Evolutionary conservation across 331 rosid species (phyloP), one percentile per base, ranked within the genome.

Genomic region (Quercus phellos): DNA sequence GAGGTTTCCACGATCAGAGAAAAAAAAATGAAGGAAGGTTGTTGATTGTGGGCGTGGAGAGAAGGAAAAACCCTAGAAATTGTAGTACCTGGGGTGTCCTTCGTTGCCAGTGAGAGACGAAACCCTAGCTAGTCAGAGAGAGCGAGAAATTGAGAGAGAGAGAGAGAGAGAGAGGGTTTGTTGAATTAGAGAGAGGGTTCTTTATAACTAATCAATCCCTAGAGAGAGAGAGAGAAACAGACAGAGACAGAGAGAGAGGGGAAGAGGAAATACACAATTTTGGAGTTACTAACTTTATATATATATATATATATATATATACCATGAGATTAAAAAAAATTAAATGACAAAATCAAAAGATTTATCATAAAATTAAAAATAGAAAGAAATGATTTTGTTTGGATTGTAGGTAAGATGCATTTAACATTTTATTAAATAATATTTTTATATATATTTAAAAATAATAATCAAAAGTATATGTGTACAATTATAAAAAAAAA

Each of bases 71-170:
- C 83, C 89, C 87, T 70, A 38, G 2, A 46, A 73, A 79, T 74
- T 77, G 29, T 32, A 46, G 70, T 35, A 42, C 16, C 68, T 19
- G 50, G 24, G 56, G 1, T 18, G 70, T 42, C 17, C 22, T 35
- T 75, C 70, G 34, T 29, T 63, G 67, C 46, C 61, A 46, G 61
- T 76, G 86, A 74, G 76, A 68, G 67, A 16, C 56, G 85, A 79
- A 90, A 86, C 92, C 92, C 94, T 86, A 88, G 78, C 76, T 75
- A 76, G 80, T 80, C 77, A 68, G 72, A 55, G 50, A 68, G 77
- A 30, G 5, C 3, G 27, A 35, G 21, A 38, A 68, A 60, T 60
- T 72, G 60, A 81, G 76, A 70, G 24, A 76, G 75, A 19, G 72
- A 14, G 34, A 14, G 34, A 11, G 50, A 46, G 51, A 46, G 51